Conservation (phyloP, 1,139 yeast species). For the Candida sojae region DNA sequence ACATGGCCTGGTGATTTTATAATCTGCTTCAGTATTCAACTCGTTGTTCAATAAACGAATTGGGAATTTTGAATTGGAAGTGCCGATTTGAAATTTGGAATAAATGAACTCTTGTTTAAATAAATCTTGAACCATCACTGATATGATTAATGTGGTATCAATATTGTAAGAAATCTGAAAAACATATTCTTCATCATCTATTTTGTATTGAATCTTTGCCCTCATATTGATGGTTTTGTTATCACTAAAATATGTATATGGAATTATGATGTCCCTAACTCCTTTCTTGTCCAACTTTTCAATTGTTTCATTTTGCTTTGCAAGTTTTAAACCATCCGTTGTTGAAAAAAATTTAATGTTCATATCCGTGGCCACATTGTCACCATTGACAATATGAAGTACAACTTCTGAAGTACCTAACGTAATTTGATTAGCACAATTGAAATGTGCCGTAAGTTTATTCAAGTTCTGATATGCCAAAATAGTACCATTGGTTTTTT, state of each 20-base stretch:
- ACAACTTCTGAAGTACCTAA: constrained; percentile 24
- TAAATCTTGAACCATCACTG: constrained; percentile 78
- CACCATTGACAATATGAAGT: constrained; percentile 24
- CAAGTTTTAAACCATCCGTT: constrained; percentile 20
- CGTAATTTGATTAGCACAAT: constrained; percentile 17
- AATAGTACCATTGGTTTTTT: background rate
- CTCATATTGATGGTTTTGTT: constrained; percentile 27
- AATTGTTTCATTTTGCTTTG: constrained; percentile 17
- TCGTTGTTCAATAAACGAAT: constrained; percentile 51
- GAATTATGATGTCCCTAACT: constrained; percentile 18
- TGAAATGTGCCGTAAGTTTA: constrained; percentile 26
- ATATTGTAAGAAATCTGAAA: constrained; percentile 31
- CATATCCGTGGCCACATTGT: constrained; percentile 15
- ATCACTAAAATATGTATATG: constrained; percentile 27
- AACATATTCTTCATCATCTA: constrained; percentile 21
- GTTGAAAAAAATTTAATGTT: constrained; percentile 17
- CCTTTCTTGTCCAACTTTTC: constrained; percentile 21
- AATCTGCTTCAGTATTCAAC: constrained; percentile 39
- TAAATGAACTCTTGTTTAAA: constrained; percentile 57
- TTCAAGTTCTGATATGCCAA: constrained; percentile 17
- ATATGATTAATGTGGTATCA: constrained; percentile 55
- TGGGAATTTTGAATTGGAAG: constrained; percentile 54
- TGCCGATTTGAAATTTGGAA: constrained; percentile 69
- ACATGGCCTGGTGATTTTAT: constrained; percentile 31
- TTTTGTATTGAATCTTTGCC: constrained; percentile 32